Evolutionary conservation across 345 rosid genomes (phyloP).

Genomic region (Acer campestre): DNA sequence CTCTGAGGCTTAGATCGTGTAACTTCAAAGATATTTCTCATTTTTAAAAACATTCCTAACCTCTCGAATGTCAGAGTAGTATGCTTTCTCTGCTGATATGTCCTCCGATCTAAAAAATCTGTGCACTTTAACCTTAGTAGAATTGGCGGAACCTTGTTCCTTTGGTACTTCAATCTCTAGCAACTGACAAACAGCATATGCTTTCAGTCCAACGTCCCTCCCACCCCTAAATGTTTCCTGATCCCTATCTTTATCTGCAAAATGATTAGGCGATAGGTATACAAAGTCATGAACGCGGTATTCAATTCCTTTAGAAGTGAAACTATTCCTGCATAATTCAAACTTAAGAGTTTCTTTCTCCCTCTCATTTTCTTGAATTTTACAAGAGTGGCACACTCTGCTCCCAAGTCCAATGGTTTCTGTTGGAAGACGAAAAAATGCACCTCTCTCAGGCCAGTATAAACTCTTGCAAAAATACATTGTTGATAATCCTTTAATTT

Average conservation of each 20-base stretch:
- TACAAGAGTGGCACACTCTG: too few relatives aligned
- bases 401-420: too few relatives aligned
- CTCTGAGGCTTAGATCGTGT: not conserved
- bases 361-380: too few relatives aligned
- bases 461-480: too few relatives aligned
- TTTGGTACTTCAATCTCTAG: slow-evolving; percentile 42
- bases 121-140: slow-evolving; percentile 48
- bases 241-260: slow-evolving; percentile 19
- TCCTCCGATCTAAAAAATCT: slow-evolving; percentile 74
- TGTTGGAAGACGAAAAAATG: too few relatives aligned
- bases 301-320: too few relatives aligned
- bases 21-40: not conserved
- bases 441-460: too few relatives aligned
- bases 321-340: too few relatives aligned
- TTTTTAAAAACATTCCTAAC: slow-evolving; percentile 26
- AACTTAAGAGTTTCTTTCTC: too few relatives aligned
- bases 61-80: slow-evolving; percentile 61
- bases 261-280: too few relatives aligned
- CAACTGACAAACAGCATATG: slow-evolving; percentile 65
- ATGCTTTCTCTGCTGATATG: slow-evolving; percentile 66
- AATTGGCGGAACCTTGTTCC: slow-evolving; percentile 28
- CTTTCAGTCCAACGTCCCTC: slow-evolving; percentile 56
- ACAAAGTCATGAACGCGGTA: too few relatives aligned
- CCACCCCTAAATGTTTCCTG: slow-evolving; percentile 49
- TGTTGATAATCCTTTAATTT: too few relatives aligned